Evolutionary conservation across 2,329 filamentous ascomycete species (phyloP).

Genomic region (Diaporthe citriasiana): DNA sequence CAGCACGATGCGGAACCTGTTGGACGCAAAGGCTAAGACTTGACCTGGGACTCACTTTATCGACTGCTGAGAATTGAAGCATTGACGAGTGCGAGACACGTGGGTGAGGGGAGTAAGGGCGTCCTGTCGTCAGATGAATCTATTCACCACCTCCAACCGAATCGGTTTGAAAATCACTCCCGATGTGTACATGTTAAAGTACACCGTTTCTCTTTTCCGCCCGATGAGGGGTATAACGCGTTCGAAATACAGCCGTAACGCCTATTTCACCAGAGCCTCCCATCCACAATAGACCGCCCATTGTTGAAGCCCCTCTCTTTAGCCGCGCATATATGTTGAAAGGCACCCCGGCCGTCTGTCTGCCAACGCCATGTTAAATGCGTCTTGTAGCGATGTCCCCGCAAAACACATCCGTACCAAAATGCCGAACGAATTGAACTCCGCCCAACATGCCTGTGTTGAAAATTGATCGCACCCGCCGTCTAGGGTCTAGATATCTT

Average conservation of each 20-base stretch:
- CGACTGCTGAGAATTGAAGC: not conserved
- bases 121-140: not conserved
- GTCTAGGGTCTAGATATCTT: not conserved
- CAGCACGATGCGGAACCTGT: conserved; percentile 84
- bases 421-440: conserved; percentile 19
- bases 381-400: conserved; percentile 5
- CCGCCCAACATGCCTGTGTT: conserved; percentile 25
- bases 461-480: conserved; percentile 8
- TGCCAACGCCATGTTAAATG: conserved; percentile 43
- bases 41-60: not conserved
- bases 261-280: conserved; percentile 1
- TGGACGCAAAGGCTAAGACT: conserved; percentile 58
- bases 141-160: not conserved
- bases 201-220: conserved; percentile 1
- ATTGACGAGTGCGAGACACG: no score
- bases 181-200: conserved; percentile 25
- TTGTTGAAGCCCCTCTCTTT: conserved; percentile 16
- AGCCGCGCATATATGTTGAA: conserved; percentile 31
- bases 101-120: not conserved
- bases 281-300: not conserved
- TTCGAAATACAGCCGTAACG: conserved; percentile 33
- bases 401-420: not conserved
- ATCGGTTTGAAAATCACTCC: no score
- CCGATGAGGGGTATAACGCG: conserved; percentile 31
- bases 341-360: conserved; percentile 22